These are phyloP conservation scores for Scheffersomyces spartinae DNA, from an alignment of 805 yeast genomes.

Conservation along the genomic window DNA sequence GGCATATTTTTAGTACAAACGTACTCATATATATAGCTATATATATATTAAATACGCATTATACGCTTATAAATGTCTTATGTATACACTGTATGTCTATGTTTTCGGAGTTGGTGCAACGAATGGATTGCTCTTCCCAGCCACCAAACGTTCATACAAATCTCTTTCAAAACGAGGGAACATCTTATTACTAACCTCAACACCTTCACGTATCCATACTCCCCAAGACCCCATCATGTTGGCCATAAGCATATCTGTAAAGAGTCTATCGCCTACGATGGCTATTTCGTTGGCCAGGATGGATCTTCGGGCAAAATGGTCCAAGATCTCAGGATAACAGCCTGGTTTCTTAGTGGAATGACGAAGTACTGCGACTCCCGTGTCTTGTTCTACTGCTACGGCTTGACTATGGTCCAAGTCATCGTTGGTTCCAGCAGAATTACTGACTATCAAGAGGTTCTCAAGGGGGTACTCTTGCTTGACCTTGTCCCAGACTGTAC, in stretches of 20 bases:
- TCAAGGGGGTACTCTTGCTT: slow-evolving; percentile 49
- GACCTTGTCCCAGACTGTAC: slow-evolving; percentile 43
- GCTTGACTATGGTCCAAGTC: slow-evolving; percentile 58
- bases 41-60: neutral
- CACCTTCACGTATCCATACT: slow-evolving; percentile 78
- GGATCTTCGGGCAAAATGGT: slow-evolving; percentile 40
- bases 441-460: slow-evolving; percentile 66
- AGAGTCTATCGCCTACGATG: slow-evolving; percentile 80
- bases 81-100: neutral
- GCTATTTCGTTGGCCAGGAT: slow-evolving; percentile 50
- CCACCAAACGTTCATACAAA: slow-evolving; percentile 9
- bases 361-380: slow-evolving; percentile 60
- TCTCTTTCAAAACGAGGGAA: slow-evolving; percentile 45
- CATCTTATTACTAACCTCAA: slow-evolving; percentile 36
- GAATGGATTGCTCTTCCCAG: neutral
- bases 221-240: slow-evolving; percentile 84
- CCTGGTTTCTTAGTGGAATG: slow-evolving; percentile 79
- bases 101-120: neutral
- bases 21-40: neutral
- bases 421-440: slow-evolving; percentile 85
- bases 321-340: slow-evolving; percentile 56
- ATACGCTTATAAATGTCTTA: neutral
- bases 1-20: slow-evolving; percentile 60
- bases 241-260: slow-evolving; percentile 91
- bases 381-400: slow-evolving; percentile 39